phyloP scores from a whole-genome alignment of 2,329 filamentous ascomycete species.

The Rhinocladiella mackenziei region DNA sequence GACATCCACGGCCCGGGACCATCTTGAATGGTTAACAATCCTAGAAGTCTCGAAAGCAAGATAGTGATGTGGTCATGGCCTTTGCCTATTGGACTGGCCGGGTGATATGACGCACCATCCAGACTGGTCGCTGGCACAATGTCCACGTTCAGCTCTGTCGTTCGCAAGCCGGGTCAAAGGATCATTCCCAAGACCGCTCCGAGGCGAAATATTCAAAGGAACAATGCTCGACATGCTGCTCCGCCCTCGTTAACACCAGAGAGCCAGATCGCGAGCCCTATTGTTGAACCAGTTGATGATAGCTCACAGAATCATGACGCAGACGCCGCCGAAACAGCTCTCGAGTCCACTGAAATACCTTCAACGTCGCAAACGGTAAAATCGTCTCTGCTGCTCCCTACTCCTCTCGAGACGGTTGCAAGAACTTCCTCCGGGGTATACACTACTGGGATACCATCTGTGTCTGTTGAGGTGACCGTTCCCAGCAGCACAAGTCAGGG shows the following conservation, averaged over 20 bases:
- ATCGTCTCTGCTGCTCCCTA: slow-evolving; percentile 10
- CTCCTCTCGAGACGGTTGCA: slow-evolving; percentile 7
- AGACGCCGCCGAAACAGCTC: slow-evolving; percentile 2
- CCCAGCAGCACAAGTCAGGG: slow-evolving; percentile 8
- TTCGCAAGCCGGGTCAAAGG: slow-evolving; percentile 65
- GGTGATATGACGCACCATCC: no score
- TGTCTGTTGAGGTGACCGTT: slow-evolving; percentile 10
- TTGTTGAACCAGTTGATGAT: slow-evolving; percentile 9
- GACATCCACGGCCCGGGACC: no score
- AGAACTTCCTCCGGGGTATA: slow-evolving; percentile 1
- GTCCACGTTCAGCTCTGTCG: slow-evolving; percentile 53
- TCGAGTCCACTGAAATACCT: slow-evolving; percentile 15
- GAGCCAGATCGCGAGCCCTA: slow-evolving; percentile 15
- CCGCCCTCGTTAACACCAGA: slow-evolving; percentile 36
- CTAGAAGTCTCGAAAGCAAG: no score
- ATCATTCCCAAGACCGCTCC: slow-evolving; percentile 68
- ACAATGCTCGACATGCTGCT: slow-evolving; percentile 48
- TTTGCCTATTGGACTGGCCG: no score
- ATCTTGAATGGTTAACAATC: no score
- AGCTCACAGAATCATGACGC: slow-evolving; percentile 4
- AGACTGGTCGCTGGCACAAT: slow-evolving; percentile 27
- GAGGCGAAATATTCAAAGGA: slow-evolving; percentile 24
- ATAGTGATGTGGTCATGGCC: no score
- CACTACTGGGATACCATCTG: neutral
- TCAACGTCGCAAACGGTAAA: slow-evolving; percentile 1